Base-by-base conservation (phyloP, 306 rosid genomes). In the Corylus americana region DNA sequence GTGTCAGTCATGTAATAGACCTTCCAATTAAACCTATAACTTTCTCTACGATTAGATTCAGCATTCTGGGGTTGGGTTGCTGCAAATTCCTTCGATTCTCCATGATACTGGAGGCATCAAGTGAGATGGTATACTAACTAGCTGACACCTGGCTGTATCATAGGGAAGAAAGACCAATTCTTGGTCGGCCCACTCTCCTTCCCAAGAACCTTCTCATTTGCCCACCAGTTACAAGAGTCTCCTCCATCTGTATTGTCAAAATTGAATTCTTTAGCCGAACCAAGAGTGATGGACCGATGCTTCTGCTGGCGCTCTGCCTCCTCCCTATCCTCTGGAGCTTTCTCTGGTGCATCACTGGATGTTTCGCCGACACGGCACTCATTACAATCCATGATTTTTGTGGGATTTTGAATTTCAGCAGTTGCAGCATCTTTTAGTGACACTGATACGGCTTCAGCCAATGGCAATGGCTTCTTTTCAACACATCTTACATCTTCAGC, bases 151-250 rank as follows among this genome's bases (percentile, higher is more conserved):
- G 92, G 90, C 80, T 91, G 98, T 78, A 87, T 71, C 86, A 86
- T 66, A 47, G 97, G 97, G 83, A 91, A 95, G 87, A 95, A 95
- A 70, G 98, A 85, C 98, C 99, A 95, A 74, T 86, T 61, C 80
- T 90, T 81, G 49, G 87, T 22, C 27, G 86, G 47, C 17, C 76
- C 88, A 25, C 86, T 75, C 25, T 93, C 96, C 54, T 79, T 86
- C 80, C 81, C 89, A 22, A 53, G 89, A 76, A 88, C 96, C 82
- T 91, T 96, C 85, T 88, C 92, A 82, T 90, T 91, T 13, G 94
- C 94, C 98, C 98, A 95, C 99, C 99, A 91, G 55, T 89, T 81
- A 59, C 51, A 83, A 74, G 92, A 87, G 59, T 89, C 97, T 55
- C 90, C 91, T 48, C 96, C 94, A 67, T 93, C 96, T n/a, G 90